Evolutionary conservation across 2,329 filamentous ascomycete species (phyloP).

Genomic region (Colletotrichum euphorbiae): DNA sequence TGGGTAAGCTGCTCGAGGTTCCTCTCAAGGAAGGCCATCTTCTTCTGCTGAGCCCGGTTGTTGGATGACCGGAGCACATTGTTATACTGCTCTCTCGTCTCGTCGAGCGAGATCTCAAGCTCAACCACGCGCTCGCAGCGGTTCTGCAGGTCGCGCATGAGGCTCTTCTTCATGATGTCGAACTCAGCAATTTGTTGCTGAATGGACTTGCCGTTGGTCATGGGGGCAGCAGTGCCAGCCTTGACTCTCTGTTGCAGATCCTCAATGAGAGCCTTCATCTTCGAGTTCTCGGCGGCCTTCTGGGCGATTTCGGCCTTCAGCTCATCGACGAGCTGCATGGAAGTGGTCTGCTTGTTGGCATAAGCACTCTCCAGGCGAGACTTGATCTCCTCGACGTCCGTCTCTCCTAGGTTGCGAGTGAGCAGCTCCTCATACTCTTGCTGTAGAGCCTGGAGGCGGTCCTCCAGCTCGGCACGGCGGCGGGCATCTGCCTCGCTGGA

Average conservation of each 20-base stretch:
- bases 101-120: constrained; percentile 96
- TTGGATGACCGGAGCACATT: constrained; percentile 96
- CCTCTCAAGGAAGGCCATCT: constrained; percentile 99
- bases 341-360: constrained; percentile 77
- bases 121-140: constrained; percentile 98
- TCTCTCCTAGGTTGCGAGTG: constrained; percentile 80
- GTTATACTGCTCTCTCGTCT: constrained; percentile 99
- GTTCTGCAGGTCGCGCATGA: constrained; percentile 99
- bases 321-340: constrained; percentile 79
- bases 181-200: constrained; percentile 99
- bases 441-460: constrained; percentile 79
- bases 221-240: constrained; percentile 67
- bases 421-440: constrained; percentile 87
- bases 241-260: constrained; percentile 82
- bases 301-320: constrained; percentile 80
- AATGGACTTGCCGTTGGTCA: constrained; percentile 87
- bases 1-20: constrained; percentile 98
- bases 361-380: constrained; percentile 81
- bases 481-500: constrained; percentile 74
- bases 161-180: constrained; percentile 99
- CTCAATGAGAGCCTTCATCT: constrained; percentile 83
- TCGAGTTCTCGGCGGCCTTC: constrained; percentile 84
- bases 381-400: constrained; percentile 88
- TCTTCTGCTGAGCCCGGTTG: constrained; percentile 99
- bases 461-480: constrained; percentile 81